Percentiles rank a stretch among this genome's conserved stretches.
phyloP scores from a whole-genome alignment of 2,329 filamentous ascomycete species.

The Rachicladosporium sp. region DNA sequence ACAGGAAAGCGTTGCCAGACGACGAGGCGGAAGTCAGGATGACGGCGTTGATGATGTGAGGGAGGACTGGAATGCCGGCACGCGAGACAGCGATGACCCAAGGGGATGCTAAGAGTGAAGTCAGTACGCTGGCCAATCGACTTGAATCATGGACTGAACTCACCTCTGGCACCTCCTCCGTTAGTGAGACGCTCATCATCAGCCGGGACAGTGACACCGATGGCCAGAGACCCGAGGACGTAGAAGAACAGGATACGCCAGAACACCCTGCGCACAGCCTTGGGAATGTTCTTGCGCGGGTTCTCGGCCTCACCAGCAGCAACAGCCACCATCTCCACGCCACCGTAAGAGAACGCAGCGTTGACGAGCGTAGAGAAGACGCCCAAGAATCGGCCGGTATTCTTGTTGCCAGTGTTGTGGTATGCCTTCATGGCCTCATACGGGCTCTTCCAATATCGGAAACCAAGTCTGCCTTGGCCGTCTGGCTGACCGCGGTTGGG shows the following conservation, averaged over 20 bases:
- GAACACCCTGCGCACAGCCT: conserved; percentile 29
- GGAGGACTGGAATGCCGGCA: conserved; percentile 54
- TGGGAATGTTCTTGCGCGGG: conserved; percentile 40
- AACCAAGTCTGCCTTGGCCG: conserved; percentile 38
- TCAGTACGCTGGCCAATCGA: conserved; percentile 4
- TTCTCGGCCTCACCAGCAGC: conserved; percentile 45
- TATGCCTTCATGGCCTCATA: conserved; percentile 46
- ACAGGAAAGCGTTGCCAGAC: conserved; percentile 44
- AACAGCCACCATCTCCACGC: conserved; percentile 42
- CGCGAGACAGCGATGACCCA: conserved; percentile 60
- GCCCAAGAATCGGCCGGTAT: conserved; percentile 50
- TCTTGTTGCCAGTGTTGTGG: conserved; percentile 31
- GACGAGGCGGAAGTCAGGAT: conserved; percentile 54
- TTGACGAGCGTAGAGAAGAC: conserved; percentile 42
- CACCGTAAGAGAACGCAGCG: conserved; percentile 39
- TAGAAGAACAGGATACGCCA: conserved; percentile 41
- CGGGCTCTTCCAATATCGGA: conserved; percentile 57
- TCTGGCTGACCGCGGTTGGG: conserved; percentile 28
- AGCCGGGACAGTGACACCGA: conserved; percentile 20
- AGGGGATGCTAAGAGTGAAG: conserved; percentile 33
- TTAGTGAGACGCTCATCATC: conserved; percentile 15
- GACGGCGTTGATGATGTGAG: conserved; percentile 57
- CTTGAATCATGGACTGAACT: neutral
- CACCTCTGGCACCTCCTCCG: conserved; percentile 18
- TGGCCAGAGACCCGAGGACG: conserved; percentile 37